phyloP scores from a whole-genome alignment of 352 stramenopile species.

The Phytophthora foliorum region DNA sequence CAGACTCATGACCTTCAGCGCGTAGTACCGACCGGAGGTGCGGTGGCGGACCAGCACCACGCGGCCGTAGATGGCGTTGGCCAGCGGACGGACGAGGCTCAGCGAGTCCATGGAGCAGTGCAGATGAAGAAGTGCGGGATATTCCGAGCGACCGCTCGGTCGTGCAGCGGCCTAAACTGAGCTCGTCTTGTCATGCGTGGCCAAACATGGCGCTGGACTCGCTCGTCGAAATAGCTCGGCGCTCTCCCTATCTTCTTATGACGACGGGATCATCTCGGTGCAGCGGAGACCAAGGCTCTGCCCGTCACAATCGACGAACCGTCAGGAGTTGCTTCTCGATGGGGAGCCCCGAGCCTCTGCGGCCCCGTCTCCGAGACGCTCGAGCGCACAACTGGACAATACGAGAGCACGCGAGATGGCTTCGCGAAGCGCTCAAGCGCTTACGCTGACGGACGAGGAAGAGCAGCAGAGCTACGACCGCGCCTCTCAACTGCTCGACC shows the following conservation, averaged over 20 bases:
- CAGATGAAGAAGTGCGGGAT: slow-evolving; percentile 22
- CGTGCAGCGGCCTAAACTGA: slow-evolving; percentile 13
- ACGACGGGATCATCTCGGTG: neutral
- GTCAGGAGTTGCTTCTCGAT: too few relatives aligned
- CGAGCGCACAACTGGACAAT: slow-evolving; percentile 19
- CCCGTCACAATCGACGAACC: slow-evolving; percentile 10
- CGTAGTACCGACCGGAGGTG: slow-evolving; percentile 43
- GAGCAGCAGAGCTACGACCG: slow-evolving; percentile 28
- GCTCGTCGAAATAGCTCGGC: slow-evolving; percentile 16
- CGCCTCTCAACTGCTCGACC: slow-evolving; percentile 35
- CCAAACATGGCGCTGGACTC: slow-evolving; percentile 12
- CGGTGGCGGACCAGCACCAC: slow-evolving; percentile 57
- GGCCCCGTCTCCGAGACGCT: slow-evolving; percentile 4
- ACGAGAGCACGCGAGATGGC: slow-evolving; percentile 2
- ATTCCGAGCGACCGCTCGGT: slow-evolving; percentile 19
- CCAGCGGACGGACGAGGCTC: slow-evolving; percentile 48
- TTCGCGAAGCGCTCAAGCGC: slow-evolving; percentile 10
- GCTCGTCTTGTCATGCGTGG: slow-evolving; percentile 10
- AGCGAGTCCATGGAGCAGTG: slow-evolving; percentile 58
- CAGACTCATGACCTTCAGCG: slow-evolving; percentile 77
- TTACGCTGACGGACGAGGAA: slow-evolving; percentile 25
- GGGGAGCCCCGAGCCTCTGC: neutral
- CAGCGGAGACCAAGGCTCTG: neutral
- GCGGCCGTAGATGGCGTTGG: slow-evolving; percentile 63
- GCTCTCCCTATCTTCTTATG: neutral